Percentiles rank a stretch among this genome's conserved stretches.
phyloP scores from a whole-genome alignment of 2,329 filamentous ascomycete species.

The Orbilia quercus region DNA sequence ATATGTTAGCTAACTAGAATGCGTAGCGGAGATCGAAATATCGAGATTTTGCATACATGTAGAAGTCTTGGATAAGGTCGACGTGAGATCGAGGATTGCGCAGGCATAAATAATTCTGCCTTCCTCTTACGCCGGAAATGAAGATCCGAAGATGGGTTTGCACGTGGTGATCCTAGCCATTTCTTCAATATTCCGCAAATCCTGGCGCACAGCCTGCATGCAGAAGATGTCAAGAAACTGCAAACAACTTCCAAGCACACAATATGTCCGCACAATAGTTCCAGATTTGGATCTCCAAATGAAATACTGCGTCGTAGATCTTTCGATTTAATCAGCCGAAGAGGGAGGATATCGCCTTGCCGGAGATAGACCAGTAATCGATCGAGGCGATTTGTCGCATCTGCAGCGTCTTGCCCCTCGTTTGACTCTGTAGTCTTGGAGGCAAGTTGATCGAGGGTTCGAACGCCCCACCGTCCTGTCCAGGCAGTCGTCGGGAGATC shows the following conservation, averaged over 20 bases:
- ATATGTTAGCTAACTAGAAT: no score
- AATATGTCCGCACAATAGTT: background rate
- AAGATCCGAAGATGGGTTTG: background rate
- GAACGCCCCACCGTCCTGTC: slow-evolving; percentile 28
- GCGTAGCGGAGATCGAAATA: no score
- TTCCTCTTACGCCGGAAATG: slow-evolving; percentile 5
- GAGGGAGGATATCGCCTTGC: background rate
- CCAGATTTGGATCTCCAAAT: background rate
- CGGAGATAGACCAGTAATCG: slow-evolving; percentile 3
- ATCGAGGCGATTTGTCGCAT: slow-evolving; percentile 7
- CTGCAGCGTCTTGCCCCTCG: slow-evolving; percentile 25
- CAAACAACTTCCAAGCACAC: background rate
- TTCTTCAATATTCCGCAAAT: background rate
- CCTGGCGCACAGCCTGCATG: no score
- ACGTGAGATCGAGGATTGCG: background rate
- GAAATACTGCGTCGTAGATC: slow-evolving; percentile 1
- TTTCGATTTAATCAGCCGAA: background rate
- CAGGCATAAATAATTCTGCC: background rate
- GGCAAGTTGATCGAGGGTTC: slow-evolving; percentile 16
- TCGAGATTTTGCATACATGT: no score
- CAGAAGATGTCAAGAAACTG: no score
- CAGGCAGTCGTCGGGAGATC: slow-evolving; percentile 29
- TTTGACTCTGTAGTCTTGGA: slow-evolving; percentile 2
- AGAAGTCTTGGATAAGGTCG: no score
- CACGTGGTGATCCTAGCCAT: slow-evolving; percentile 16